Percentiles rank a stretch among this genome's conserved stretches.
These are phyloP conservation scores for Leccinum pallidistipes DNA, from an alignment of 1,284 basidiomycete species.

Conservation along the genomic window DNA sequence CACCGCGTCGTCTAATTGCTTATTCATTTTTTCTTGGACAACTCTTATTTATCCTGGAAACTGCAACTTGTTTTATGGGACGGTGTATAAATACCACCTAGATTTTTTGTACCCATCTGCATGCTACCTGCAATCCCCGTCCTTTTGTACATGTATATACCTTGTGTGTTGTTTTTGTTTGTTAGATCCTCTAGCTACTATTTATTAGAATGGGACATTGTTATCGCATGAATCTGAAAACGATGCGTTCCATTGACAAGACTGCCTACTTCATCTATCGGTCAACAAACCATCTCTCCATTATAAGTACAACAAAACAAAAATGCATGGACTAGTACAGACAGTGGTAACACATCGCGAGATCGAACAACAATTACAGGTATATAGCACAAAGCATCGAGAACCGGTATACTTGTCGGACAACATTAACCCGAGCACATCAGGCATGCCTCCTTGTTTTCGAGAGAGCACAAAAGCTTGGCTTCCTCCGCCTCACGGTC, in stretches of 20 bases:
- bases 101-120: conserved; percentile 3
- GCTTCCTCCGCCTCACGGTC: conserved; percentile 82
- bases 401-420: background rate
- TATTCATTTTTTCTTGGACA: conserved; percentile 1
- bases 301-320: conserved; percentile 20
- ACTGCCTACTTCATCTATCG: background rate
- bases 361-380: conserved; percentile 1
- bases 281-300: background rate
- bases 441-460: conserved; percentile 86
- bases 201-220: background rate
- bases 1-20: conserved; percentile 36
- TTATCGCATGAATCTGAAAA: background rate
- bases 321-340: conserved; percentile 12
- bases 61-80: background rate
- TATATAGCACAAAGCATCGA: conserved; percentile 6
- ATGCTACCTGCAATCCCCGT: conserved; percentile 5
- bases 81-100: conserved; percentile 17
- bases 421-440: conserved; percentile 77
- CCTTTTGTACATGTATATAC: conserved; percentile 15
- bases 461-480: conserved; percentile 78
- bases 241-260: too few relatives aligned
- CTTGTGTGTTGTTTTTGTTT: conserved; percentile 4
- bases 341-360: conserved; percentile 4
- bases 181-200: conserved; percentile 2
- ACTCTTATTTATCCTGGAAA: background rate